Conservation (phyloP, 768 basidiomycete genomes). For the Termitomyces bulborhizus region DNA sequence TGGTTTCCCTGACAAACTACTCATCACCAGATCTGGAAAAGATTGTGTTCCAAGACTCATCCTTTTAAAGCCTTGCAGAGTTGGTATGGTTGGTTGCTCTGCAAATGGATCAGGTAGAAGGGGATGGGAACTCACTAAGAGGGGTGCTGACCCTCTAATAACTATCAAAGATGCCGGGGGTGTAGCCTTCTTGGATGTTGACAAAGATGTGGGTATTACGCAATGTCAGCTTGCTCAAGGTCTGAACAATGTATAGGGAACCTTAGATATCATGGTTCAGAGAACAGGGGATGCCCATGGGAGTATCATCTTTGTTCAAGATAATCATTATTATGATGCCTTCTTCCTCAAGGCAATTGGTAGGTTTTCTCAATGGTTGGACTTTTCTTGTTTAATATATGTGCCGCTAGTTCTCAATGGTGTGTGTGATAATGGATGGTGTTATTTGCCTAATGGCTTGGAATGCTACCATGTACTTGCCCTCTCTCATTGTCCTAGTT, state of each 20-base stretch:
- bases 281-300: constrained; percentile 64
- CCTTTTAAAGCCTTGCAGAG: constrained; percentile 55
- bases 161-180: constrained; percentile 72
- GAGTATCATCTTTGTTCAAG: constrained; percentile 78
- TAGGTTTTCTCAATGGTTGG: constrained; percentile 16
- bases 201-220: constrained; percentile 76
- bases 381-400: constrained; percentile 3
- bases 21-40: constrained; percentile 40
- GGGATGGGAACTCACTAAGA: constrained; percentile 53
- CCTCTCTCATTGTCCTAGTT: background rate
- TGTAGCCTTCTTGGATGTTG: constrained; percentile 82
- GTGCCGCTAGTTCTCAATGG: constrained; percentile 73
- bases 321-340: constrained; percentile 97
- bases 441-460: constrained; percentile 54
- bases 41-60: constrained; percentile 54
- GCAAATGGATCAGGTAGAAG: constrained; percentile 45
- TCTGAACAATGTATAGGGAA: constrained; percentile 52
- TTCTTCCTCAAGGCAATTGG: constrained; percentile 98
- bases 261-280: constrained; percentile 88
- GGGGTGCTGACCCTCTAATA: constrained; percentile 56
- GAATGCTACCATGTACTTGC: constrained; percentile 64
- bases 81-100: constrained; percentile 52
- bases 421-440: constrained; percentile 82
- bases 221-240: background rate
- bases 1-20: constrained; percentile 86